Conservation (phyloP, 805 yeast genomes). For the Monosporozyma yasuniensis region DNA sequence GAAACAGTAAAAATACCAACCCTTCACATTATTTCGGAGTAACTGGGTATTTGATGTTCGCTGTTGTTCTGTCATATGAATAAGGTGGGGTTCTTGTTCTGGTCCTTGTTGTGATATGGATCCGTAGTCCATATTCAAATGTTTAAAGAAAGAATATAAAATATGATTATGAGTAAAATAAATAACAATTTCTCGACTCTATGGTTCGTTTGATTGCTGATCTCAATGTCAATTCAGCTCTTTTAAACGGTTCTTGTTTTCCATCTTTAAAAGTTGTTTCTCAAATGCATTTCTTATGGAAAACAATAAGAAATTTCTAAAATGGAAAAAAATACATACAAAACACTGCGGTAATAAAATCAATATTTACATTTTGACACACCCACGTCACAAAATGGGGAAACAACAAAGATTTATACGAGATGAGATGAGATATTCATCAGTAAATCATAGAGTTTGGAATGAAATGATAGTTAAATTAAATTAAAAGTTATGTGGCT, state of each 20-base stretch:
- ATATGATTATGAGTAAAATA: background rate
- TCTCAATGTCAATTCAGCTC: too few relatives aligned
- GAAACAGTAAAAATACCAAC: slow-evolving; percentile 65
- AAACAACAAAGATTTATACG: background rate
- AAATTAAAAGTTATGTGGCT: background rate
- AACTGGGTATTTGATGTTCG: background rate
- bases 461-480: background rate
- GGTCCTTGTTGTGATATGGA: background rate
- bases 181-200: too few relatives aligned
- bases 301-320: background rate
- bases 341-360: background rate
- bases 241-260: too few relatives aligned
- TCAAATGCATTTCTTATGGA: background rate
- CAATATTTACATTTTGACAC: background rate
- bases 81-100: background rate
- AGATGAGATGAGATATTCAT: background rate
- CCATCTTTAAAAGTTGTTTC: too few relatives aligned
- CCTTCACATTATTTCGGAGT: slow-evolving; percentile 33
- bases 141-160: background rate
- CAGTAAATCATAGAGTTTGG: background rate
- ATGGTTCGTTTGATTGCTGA: too few relatives aligned
- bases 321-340: background rate
- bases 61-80: slow-evolving; percentile 26
- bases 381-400: background rate
- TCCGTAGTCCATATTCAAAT: slow-evolving; percentile 7